These are phyloP conservation scores for Fistulifera pelliculosa DNA, from an alignment of 108 stramenopile genomes.

Conservation along the genomic window DNA sequence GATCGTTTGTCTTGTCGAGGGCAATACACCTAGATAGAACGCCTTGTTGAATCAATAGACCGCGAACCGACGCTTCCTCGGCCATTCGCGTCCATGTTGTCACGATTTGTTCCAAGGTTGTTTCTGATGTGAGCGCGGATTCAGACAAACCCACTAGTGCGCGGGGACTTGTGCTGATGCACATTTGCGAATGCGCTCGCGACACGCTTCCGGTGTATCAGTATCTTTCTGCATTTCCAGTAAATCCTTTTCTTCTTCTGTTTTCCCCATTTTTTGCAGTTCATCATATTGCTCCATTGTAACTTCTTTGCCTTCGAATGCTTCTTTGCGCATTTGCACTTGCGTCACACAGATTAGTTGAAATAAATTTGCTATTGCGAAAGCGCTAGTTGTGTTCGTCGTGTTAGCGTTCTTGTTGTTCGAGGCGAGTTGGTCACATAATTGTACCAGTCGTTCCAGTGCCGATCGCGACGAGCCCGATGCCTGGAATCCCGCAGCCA, in stretches of 20 bases:
- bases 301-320: slow-evolving; percentile 88
- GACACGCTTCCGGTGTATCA: slow-evolving; percentile 52
- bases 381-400: slow-evolving; percentile 59
- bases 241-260: slow-evolving; percentile 71
- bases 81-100: slow-evolving; percentile 77
- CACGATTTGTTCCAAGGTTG: slow-evolving; percentile 64
- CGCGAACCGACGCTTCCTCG: slow-evolving; percentile 70
- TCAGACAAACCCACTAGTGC: slow-evolving; percentile 79
- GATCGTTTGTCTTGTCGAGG: slow-evolving; percentile 35
- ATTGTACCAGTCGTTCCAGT: slow-evolving; percentile 66
- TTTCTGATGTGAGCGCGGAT: slow-evolving; percentile 55
- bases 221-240: slow-evolving; percentile 42
- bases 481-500: slow-evolving; percentile 75
- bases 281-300: slow-evolving; percentile 96
- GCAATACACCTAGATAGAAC: slow-evolving; percentile 75
- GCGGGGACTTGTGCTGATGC: slow-evolving; percentile 74
- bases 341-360: slow-evolving; percentile 75
- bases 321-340: slow-evolving; percentile 77
- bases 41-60: slow-evolving; percentile 92
- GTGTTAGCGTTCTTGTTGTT: slow-evolving; percentile 14
- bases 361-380: slow-evolving; percentile 82
- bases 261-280: slow-evolving; percentile 76
- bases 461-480: slow-evolving; percentile 28
- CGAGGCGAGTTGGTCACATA: slow-evolving; percentile 33
- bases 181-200: slow-evolving; percentile 59